Conservation (phyloP, 139 green algal species). For the Volvox africanus region DNA sequence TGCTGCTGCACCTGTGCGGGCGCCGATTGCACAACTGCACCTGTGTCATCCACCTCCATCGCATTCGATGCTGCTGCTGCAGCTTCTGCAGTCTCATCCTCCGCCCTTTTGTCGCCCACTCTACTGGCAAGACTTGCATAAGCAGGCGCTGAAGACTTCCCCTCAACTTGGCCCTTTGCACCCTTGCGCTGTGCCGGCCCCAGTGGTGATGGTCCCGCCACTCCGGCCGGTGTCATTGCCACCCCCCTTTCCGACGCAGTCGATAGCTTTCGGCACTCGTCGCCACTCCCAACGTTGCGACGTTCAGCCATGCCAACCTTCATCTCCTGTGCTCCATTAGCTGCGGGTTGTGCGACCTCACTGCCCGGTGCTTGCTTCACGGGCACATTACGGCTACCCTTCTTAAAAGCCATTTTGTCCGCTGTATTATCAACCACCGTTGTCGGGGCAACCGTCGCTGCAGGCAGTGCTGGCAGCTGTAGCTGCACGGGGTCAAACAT, state of each 20-base stretch:
- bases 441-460: not conserved
- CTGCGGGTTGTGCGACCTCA: not conserved
- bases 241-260: not conserved
- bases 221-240: no score
- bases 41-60: not conserved
- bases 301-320: not conserved
- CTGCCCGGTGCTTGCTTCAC: not conserved
- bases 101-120: not conserved
- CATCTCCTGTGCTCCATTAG: not conserved
- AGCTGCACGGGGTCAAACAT: conserved; percentile 29
- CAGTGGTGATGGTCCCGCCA: not conserved
- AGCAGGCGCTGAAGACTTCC: not conserved
- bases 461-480: not conserved
- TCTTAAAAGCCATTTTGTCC: not conserved
- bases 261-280: no score
- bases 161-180: not conserved
- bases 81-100: not conserved
- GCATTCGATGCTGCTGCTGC: not conserved
- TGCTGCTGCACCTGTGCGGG: not conserved
- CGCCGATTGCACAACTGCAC: not conserved
- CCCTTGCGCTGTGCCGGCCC: not conserved
- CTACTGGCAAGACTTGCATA: not conserved
- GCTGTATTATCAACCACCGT: not conserved
- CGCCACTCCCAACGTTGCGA: not conserved
- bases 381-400: not conserved